Evolutionary conservation across 495 filamentous ascomycete genomes (phyloP), one percentile per base, ranked within the genome.

Genomic region (Trichoderma virens): DNA sequence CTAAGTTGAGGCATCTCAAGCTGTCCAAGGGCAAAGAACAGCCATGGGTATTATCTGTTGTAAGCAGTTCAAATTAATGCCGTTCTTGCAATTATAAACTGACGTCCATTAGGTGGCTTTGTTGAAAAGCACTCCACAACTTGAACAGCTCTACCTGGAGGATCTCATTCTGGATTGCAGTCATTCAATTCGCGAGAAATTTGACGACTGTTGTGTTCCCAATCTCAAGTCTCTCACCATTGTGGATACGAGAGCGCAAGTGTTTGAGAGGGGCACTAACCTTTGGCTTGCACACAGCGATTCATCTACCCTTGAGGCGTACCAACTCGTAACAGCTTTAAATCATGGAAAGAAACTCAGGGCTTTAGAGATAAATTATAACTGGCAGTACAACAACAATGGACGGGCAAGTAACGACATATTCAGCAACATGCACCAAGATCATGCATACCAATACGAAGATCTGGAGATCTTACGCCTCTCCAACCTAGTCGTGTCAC

Each of bases 1-100:
- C 47, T 30, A 56, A 56, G 8, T 56, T 56, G 47, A 56, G 28
- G 47, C 27, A 56, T 56, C 47, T 56, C 23, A 56, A 28, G n/a
- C 23, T 56, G 3, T 11, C 23, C 25, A 56, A 56, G 47, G 47
- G 20, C 7, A 14, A 6, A 14, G n/a, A 28, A 11, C 47, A 56
- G 27, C 47, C 47, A 13, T 56, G 27, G 23, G 14, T 6, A 14
- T 30, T 56, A 3, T 27, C 47, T 28, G 23, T 56, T 27, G 47
- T 56, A 56, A 56, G 47, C 23, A 14, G 5, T 28, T 28, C 7
- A 9, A 8, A 13, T 8, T 5, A 56, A 7, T 45, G 5, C 8
- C 23, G 13, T 56, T 2, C 14, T 27, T 27, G 28, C 23, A 27
- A 30, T 28, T 20, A 28, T 8, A 28, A 28, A 56, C 3, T 56